phyloP scores from a whole-genome alignment of 495 filamentous ascomycete species.

The Aspergillus conjunctus region DNA sequence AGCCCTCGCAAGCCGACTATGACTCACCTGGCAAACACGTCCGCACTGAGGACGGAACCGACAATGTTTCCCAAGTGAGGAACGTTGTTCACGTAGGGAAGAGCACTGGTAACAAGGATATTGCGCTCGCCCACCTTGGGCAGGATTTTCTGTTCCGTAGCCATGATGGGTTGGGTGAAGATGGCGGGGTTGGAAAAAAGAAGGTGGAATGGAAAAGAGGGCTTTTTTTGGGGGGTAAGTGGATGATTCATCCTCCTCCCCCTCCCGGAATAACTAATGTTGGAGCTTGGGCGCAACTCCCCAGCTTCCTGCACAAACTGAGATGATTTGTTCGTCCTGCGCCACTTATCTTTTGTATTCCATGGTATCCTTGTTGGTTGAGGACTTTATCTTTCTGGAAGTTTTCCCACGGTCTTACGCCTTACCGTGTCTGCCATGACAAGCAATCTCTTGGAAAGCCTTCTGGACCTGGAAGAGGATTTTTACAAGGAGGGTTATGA shows the following conservation, averaged over 20 bases:
- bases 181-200: slow-evolving; percentile 30
- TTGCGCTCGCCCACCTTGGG: slow-evolving; percentile 46
- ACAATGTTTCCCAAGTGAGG: slow-evolving; percentile 95
- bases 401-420: background rate
- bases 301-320: background rate
- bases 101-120: slow-evolving; percentile 56
- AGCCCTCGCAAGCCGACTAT: slow-evolving; percentile 6
- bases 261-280: background rate
- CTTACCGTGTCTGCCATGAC: slow-evolving; percentile 34
- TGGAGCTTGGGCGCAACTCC: background rate
- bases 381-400: no score
- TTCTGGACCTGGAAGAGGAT: slow-evolving; percentile 77
- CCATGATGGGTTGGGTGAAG: slow-evolving; percentile 30
- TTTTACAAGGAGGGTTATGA: slow-evolving; percentile 86
- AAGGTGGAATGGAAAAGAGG: slow-evolving; percentile 20
- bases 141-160: slow-evolving; percentile 39
- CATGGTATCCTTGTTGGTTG: no score
- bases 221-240: slow-evolving; percentile 22
- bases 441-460: slow-evolving; percentile 64
- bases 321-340: no score
- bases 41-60: slow-evolving; percentile 82
- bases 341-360: no score
- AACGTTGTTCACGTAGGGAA: slow-evolving; percentile 95
- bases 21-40: slow-evolving; percentile 69
- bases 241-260: slow-evolving; percentile 28